These are phyloP conservation scores for Thozetella sp. DNA, from an alignment of 495 filamentous ascomycete species.

Conservation along the genomic window DNA sequence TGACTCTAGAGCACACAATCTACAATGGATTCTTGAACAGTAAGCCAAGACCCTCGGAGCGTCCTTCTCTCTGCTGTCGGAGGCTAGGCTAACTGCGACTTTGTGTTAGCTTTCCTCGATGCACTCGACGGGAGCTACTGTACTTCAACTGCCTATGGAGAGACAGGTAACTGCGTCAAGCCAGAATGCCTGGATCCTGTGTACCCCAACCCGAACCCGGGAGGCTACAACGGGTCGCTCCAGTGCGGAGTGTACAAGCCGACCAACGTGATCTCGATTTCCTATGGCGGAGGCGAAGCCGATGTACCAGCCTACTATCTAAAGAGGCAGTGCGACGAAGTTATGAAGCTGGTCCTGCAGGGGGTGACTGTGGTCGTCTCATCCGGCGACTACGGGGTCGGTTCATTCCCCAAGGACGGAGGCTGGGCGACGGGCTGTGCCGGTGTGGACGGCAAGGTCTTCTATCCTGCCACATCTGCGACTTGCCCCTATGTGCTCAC, in stretches of 20 bases:
- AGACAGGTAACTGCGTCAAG: constrained; percentile 26
- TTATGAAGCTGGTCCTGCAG: constrained; percentile 61
- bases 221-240: constrained; percentile 51
- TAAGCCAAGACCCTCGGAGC: background rate
- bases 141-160: constrained; percentile 39
- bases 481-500: constrained; percentile 37
- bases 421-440: constrained; percentile 15
- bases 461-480: constrained; percentile 19
- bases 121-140: constrained; percentile 68
- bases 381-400: constrained; percentile 63
- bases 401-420: constrained; percentile 38
- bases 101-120: constrained; percentile 32
- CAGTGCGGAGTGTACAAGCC: constrained; percentile 52
- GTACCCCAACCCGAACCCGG: constrained; percentile 48
- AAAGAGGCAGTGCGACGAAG: constrained; percentile 23
- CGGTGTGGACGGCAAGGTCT: constrained; percentile 13
- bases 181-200: constrained; percentile 34
- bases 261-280: constrained; percentile 28
- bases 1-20: constrained; percentile 10
- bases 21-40: constrained; percentile 54
- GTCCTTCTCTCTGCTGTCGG: too few species aligned
- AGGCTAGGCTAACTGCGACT: too few species aligned
- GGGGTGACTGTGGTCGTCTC: constrained; percentile 57
- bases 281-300: constrained; percentile 22
- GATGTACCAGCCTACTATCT: constrained; percentile 16